Evolutionary conservation across 768 basidiomycete species (phyloP).

Genomic region (Lentinus brumalis): DNA sequence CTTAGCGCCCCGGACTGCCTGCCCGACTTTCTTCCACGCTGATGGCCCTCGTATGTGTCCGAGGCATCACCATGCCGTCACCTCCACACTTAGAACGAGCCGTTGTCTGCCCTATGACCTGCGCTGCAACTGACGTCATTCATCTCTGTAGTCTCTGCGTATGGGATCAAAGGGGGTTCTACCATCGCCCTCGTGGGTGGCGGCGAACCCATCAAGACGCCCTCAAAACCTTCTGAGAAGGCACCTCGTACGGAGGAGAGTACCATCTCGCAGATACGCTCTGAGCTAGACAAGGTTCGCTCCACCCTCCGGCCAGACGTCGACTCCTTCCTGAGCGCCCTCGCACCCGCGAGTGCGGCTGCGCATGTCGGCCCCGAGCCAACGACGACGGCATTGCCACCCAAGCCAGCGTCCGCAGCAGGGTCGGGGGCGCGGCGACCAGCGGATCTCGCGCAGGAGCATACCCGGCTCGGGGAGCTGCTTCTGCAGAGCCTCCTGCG

Average conservation of each 20-base stretch:
- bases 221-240: constrained; percentile 28
- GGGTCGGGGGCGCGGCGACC: constrained; percentile 20
- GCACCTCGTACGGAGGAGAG: constrained; percentile 48
- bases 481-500: constrained; percentile 86
- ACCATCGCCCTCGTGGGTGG: constrained; percentile 71
- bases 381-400: constrained; percentile 18
- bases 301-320: constrained; percentile 56
- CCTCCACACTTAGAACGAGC: constrained; percentile 1
- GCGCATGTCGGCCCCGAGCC: constrained; percentile 6
- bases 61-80: constrained; percentile 18
- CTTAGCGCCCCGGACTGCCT: background rate
- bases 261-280: constrained; percentile 54
- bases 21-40: constrained; percentile 1
- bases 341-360: constrained; percentile 25
- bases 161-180: constrained; percentile 68
- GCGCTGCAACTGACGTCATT: constrained; percentile 17
- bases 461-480: constrained; percentile 72
- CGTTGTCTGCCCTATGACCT: constrained; percentile 5
- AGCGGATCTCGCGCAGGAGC: constrained; percentile 41
- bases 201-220: constrained; percentile 27
- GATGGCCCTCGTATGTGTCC: constrained; percentile 2
- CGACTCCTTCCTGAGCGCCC: constrained; percentile 50
- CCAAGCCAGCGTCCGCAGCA: constrained; percentile 22
- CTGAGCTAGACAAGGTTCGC: constrained; percentile 56
- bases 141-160: constrained; percentile 61